Evolutionary conservation across 169 alveolate species (phyloP), one percentile per base, ranked within the genome.

Genomic region (Perkinsus chesapeaki): DNA sequence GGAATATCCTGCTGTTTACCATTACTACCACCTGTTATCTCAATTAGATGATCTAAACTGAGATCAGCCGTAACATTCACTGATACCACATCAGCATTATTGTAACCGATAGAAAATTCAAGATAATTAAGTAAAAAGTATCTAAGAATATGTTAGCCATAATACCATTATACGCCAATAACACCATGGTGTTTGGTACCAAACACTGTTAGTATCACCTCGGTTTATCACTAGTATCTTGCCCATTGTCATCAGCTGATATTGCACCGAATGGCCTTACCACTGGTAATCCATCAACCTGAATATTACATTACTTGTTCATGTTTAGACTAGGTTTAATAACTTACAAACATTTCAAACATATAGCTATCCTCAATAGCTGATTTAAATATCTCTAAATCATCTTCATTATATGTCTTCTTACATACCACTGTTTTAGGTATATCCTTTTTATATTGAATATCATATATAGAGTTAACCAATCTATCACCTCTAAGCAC

Each of bases 401-500:
- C 92, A 10, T 91, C 92, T 16, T 37, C 72, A 0, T 31, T 91
- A 38, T 39, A 39, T 9, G 47, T 3, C 92, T 38, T 91, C 60
- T 91, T 12, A 37, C 92, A 91, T 1, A 91, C 47, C 27, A 20
- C 37, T 0, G 82, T 60, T 23, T 60, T 60, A 12, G 82, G 31
- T 0, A 60, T 0, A 12, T 39, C 39, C 72, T 39, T 91, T 38
- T 31, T 34, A 10, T 3, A n/a, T 16, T 37, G 19, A 39, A 91
- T 0, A 20, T 91, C 31, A 72, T 91, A 91, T 10, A 91, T 3
- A 23, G 91, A 91, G 34, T 39, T 90, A 23, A 90, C 91, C 36
- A 93, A 91, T 39, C 94, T 82, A 36, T 93, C 94, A 16, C 94
- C 94, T 72, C 94, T 39, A 34, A 60, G 82, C 36, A 60, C 31